Evolutionary conservation across 2,329 filamentous ascomycete genomes (phyloP).

Genomic region (Aspergillus sp.): DNA sequence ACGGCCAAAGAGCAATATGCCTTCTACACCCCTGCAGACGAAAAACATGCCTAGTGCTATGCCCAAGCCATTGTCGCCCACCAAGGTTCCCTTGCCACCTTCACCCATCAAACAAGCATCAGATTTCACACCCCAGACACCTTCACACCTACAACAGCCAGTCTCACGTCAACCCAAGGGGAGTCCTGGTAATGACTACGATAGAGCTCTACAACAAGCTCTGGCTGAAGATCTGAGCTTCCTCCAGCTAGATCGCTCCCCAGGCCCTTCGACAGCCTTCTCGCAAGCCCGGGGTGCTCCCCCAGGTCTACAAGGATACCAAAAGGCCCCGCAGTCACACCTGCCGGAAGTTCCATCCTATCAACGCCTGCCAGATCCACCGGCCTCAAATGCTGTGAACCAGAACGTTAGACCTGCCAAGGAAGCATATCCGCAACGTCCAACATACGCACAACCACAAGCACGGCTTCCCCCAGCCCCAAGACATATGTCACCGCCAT

Average conservation of each 20-base stretch:
- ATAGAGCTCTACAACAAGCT: slow-evolving; percentile 44
- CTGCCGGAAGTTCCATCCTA: slow-evolving; percentile 38
- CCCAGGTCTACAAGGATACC: slow-evolving; percentile 17
- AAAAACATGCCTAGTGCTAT: slow-evolving; percentile 39
- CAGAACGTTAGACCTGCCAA: slow-evolving; percentile 13
- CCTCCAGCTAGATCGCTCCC: slow-evolving; percentile 38
- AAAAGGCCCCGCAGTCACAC: slow-evolving; percentile 32
- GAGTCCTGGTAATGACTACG: slow-evolving; percentile 44
- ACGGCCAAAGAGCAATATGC: slow-evolving; percentile 48
- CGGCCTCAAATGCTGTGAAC: slow-evolving; percentile 20
- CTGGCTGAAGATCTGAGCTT: slow-evolving; percentile 45
- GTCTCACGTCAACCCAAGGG: slow-evolving; percentile 33
- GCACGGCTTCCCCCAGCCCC: slow-evolving; percentile 45
- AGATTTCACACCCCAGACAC: slow-evolving; percentile 52
- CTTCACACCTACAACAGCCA: slow-evolving; percentile 49
- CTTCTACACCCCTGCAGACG: slow-evolving; percentile 60
- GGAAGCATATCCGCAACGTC: slow-evolving; percentile 15
- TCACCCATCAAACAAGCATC: slow-evolving; percentile 58
- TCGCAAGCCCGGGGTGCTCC: slow-evolving; percentile 15
- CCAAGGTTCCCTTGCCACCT: slow-evolving; percentile 62
- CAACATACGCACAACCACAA: slow-evolving; percentile 12
- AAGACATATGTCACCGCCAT: slow-evolving; percentile 58
- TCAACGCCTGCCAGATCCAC: slow-evolving; percentile 25
- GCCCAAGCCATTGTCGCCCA: slow-evolving; percentile 51
- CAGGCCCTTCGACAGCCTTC: slow-evolving; percentile 20